A percentile compares a stretch with the other conserved stretches of the same genome.
Evolutionary conservation across 2,329 filamentous ascomycete genomes (phyloP).

Genomic region (Alternaria tenuissima): DNA sequence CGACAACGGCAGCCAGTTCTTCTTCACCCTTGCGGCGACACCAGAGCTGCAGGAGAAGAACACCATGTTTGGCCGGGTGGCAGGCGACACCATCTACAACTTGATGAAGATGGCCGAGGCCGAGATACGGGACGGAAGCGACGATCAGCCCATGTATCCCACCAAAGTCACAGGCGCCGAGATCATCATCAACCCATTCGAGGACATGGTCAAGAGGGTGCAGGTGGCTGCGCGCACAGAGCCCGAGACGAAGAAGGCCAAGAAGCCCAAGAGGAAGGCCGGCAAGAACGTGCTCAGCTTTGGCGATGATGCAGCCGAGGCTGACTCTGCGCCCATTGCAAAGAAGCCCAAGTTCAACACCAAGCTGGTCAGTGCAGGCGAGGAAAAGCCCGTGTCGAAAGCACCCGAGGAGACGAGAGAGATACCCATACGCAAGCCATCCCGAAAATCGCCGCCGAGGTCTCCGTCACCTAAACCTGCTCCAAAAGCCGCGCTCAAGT

Average conservation of each 20-base stretch:
- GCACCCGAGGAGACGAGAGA: slow-evolving; percentile 45
- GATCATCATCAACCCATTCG: slow-evolving; percentile 82
- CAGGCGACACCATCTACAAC: slow-evolving; percentile 96
- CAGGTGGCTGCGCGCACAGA: slow-evolving; percentile 62
- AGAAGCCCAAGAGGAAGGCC: slow-evolving; percentile 71
- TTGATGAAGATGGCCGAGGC: slow-evolving; percentile 90
- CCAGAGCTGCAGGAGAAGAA: slow-evolving; percentile 89
- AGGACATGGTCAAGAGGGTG: slow-evolving; percentile 77
- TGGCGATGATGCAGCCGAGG: slow-evolving; percentile 69
- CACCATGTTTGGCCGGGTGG: slow-evolving; percentile 90
- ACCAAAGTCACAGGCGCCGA: slow-evolving; percentile 78
- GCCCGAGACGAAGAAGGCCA: slow-evolving; percentile 55
- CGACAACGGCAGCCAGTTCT: slow-evolving; percentile 96
- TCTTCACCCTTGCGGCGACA: slow-evolving; percentile 85
- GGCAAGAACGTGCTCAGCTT: slow-evolving; percentile 83
- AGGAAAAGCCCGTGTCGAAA: slow-evolving; percentile 47
- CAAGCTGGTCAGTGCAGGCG: slow-evolving; percentile 67
- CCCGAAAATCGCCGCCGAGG: slow-evolving; percentile 33
- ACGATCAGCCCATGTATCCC: slow-evolving; percentile 85
- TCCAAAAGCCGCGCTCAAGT: slow-evolving; percentile 18
- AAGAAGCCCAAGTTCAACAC: slow-evolving; percentile 85
- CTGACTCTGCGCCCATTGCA: slow-evolving; percentile 64
- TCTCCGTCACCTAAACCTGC: slow-evolving; percentile 35
- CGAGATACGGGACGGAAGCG: slow-evolving; percentile 77
- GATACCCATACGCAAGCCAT: slow-evolving; percentile 46